Evolutionary conservation across 2,329 filamentous ascomycete genomes (phyloP), one percentile per base, ranked within the genome.

Genomic region (Massarina eburnea): DNA sequence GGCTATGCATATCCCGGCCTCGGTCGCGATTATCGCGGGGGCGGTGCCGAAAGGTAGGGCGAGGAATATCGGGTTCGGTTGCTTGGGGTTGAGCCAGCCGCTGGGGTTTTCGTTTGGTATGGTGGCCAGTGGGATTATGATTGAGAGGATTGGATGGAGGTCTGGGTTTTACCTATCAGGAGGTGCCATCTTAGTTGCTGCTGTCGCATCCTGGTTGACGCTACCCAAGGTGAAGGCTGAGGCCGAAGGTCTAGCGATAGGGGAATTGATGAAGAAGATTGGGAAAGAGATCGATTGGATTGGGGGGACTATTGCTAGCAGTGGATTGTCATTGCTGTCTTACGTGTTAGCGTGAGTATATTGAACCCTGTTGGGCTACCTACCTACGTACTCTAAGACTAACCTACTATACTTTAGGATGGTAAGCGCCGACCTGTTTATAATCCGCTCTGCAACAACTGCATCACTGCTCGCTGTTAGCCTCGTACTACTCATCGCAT

Each of bases 31-130:
- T 18, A 75, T 78, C 41, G 70, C 62, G 0, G 46, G 41, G 5
- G 54, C 58, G 19, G 53, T 65, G 2, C 61, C 58, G 1, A 41
- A 50, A 12, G 63, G 64, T 9, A 46, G 55, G 38, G 47, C 55
- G 3, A 48, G 62, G 15, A 67, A 67, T 59, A 39, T 75, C 58
- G 55, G 59, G 0, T 65, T 69, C 50, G 55, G 52, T 24, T 75
- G 71, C 43, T 46, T 78, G 5, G 76, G 78, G 0, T 56, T 77
- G 18, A 73, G 71, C 32, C 72, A 76, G 43, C 73, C 76, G 0
- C 57, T 80, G 0, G 79, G 78, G 0, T 81, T 79, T 51, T 76
- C 75, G 0, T 54, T 79, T 8, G 79, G 79, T 0, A 59, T 81
- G 0, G 73, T 81, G 1, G 50, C 80, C 1, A 76, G 73, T 8